These are phyloP conservation scores for Angophora floribunda DNA, from an alignment of 345 rosid genomes.

Conservation along the genomic window DNA sequence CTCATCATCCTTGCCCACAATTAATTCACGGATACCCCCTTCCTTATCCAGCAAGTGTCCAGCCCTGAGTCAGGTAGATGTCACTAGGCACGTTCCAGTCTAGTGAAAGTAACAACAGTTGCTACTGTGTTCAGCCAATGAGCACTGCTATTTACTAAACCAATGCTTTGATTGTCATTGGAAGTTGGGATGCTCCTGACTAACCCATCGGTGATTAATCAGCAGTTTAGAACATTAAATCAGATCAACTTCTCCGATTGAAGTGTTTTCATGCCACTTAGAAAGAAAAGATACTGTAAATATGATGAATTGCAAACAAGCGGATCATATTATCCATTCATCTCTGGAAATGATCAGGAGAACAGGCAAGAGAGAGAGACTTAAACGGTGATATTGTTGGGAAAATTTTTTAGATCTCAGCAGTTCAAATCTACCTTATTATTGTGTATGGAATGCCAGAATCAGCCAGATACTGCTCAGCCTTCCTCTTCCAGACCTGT, in stretches of 20 bases:
- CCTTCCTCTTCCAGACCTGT: constrained; percentile 97
- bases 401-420: not conserved
- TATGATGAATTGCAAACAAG: not conserved
- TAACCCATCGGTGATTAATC: not conserved
- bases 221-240: not conserved
- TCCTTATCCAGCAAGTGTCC: constrained; percentile 93
- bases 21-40: constrained; percentile 74
- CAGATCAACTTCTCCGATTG: not conserved
- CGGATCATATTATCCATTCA: not conserved
- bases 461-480: constrained; percentile 97
- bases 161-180: not conserved
- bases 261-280: not conserved
- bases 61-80: constrained; percentile 43
- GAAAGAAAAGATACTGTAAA: not conserved
- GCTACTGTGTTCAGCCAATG: not conserved
- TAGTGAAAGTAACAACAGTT: not conserved
- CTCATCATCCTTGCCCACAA: constrained; percentile 87
- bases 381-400: not conserved
- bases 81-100: not conserved
- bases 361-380: not conserved
- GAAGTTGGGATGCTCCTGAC: not conserved
- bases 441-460: constrained; percentile 90
- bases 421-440: constrained; percentile 46
- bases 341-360: not conserved
- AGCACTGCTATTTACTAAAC: not conserved